phyloP scores from a whole-genome alignment of 768 basidiomycete genomes.

The Rubroboletus pulcherrimus region DNA sequence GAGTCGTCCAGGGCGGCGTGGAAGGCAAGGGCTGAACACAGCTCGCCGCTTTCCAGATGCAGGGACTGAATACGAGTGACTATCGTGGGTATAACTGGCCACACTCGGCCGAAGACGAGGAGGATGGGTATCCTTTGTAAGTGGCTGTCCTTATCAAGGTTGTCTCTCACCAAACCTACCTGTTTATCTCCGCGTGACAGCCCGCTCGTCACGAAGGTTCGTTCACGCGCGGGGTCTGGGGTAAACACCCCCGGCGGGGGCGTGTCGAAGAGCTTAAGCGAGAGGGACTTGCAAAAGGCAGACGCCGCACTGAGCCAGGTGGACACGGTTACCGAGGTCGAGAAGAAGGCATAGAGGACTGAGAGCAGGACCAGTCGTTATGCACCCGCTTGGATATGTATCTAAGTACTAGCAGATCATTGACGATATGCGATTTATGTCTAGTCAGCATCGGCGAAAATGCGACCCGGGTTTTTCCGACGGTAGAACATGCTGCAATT shows the following conservation, averaged over 20 bases:
- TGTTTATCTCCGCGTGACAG: conserved; percentile 35
- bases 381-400: conserved; percentile 16
- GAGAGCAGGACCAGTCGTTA: background rate
- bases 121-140: conserved; percentile 87
- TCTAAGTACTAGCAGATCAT: conserved; percentile 10
- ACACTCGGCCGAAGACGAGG: conserved; percentile 66
- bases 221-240: conserved; percentile 74
- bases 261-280: conserved; percentile 73
- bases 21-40: background rate
- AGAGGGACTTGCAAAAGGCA: conserved; percentile 81
- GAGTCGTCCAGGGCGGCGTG: conserved; percentile 14
- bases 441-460: background rate
- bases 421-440: background rate
- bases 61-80: conserved; percentile 80
- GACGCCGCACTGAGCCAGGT: conserved; percentile 81
- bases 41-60: conserved; percentile 56
- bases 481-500: background rate
- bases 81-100: conserved; percentile 65
- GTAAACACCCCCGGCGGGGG: conserved; percentile 88
- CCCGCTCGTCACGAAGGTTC: conserved; percentile 87
- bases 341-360: background rate
- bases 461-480: conserved; percentile 22
- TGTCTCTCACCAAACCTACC: background rate
- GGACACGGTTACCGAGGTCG: conserved; percentile 14
- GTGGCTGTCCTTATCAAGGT: conserved; percentile 32